phyloP scores from a whole-genome alignment of 371 early-diverging fungal genomes.

The Mucor indicus region DNA sequence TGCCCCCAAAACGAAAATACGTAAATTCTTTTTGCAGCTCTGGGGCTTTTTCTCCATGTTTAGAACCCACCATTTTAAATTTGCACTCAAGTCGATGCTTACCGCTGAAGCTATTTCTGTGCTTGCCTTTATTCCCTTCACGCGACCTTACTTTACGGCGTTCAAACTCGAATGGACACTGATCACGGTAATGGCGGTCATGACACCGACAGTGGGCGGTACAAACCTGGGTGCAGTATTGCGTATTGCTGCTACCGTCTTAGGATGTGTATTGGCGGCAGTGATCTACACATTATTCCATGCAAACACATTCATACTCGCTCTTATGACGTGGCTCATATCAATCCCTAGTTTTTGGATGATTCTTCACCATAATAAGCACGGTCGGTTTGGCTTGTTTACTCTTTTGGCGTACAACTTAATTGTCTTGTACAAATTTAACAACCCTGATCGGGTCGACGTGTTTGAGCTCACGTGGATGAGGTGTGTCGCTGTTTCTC shows the following conservation, averaged over 20 bases:
- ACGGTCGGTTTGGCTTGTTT: constrained; percentile 76
- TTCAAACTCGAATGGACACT: constrained; percentile 79
- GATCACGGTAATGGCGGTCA: constrained; percentile 74
- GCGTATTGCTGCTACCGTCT: constrained; percentile 69
- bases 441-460: constrained; percentile 53
- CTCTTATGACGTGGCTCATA: constrained; percentile 61
- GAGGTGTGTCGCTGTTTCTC: constrained; percentile 63
- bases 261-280: constrained; percentile 63
- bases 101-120: constrained; percentile 55
- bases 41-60: constrained; percentile 66
- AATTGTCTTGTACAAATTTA: constrained; percentile 71
- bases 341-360: constrained; percentile 70
- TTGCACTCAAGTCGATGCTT: constrained; percentile 70
- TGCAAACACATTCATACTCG: constrained; percentile 44
- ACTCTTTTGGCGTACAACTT: constrained; percentile 74
- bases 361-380: constrained; percentile 59
- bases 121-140: constrained; percentile 68
- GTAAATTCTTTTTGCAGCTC: constrained; percentile 42
- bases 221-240: constrained; percentile 70
- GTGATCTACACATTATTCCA: constrained; percentile 55
- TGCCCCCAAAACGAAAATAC: constrained; percentile 45
- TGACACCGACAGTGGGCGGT: constrained; percentile 85
- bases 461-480: constrained; percentile 59
- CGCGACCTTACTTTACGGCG: constrained; percentile 53
- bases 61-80: constrained; percentile 61